Percentiles rank a stretch among this genome's conserved stretches.
These are phyloP conservation scores for Ceratobasidium papillatum DNA, from an alignment of 1,284 basidiomycete species.

Conservation along the genomic window DNA sequence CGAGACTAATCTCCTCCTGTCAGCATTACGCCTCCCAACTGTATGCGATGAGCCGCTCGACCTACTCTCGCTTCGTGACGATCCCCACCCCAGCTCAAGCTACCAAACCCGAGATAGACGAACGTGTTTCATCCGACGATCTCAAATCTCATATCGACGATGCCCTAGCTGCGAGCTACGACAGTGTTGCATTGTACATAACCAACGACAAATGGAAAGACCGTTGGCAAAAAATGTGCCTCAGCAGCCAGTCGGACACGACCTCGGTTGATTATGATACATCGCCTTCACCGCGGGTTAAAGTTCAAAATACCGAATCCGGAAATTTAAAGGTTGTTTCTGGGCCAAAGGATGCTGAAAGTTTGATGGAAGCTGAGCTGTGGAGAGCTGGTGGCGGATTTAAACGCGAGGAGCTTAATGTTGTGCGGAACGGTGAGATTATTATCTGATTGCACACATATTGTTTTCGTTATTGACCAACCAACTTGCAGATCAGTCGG, in stretches of 20 bases:
- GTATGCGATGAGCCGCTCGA: slow-evolving; percentile 38
- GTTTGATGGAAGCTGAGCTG: slow-evolving; percentile 73
- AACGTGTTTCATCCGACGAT: slow-evolving; percentile 19
- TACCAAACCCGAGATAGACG: background rate
- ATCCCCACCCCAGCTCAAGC: background rate
- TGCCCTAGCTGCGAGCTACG: slow-evolving; percentile 57
- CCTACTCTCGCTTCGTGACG: slow-evolving; percentile 29
- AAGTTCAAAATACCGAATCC: slow-evolving; percentile 41
- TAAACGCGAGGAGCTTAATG: slow-evolving; percentile 84
- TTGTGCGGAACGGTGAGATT: slow-evolving; percentile 78
- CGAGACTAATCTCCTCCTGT: too few species aligned
- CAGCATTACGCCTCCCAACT: background rate
- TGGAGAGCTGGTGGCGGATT: slow-evolving; percentile 90
- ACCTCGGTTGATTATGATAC: background rate
- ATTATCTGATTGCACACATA: slow-evolving; percentile 1
- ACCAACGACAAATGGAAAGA: slow-evolving; percentile 87
- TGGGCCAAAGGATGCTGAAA: slow-evolving; percentile 52
- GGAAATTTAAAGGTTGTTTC: slow-evolving; percentile 34
- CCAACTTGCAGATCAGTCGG: slow-evolving; percentile 76
- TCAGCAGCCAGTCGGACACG: slow-evolving; percentile 63
- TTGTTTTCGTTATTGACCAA: background rate
- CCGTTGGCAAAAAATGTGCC: slow-evolving; percentile 90
- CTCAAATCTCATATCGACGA: slow-evolving; percentile 22
- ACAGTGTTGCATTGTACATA: slow-evolving; percentile 79
- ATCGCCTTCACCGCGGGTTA: slow-evolving; percentile 40